Evolutionary conservation across 495 filamentous ascomycete species (phyloP).

Genomic region (Xylaria sp.): DNA sequence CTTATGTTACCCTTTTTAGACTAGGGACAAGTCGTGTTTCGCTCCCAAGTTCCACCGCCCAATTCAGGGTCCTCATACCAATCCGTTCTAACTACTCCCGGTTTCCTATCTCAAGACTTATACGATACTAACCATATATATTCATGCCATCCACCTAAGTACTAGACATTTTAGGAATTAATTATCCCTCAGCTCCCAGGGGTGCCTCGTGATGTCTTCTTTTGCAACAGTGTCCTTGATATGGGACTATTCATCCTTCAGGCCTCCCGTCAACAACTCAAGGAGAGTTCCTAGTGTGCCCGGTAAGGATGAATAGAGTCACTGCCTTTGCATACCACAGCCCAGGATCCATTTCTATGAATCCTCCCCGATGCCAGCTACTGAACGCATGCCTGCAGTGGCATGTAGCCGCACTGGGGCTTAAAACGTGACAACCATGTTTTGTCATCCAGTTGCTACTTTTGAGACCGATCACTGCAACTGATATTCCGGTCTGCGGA

Average conservation of each 20-base stretch:
- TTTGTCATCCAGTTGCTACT: slow-evolving; percentile 24
- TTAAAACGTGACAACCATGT: slow-evolving; percentile 21
- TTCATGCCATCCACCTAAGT: not conserved
- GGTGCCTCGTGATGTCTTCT: slow-evolving; percentile 20
- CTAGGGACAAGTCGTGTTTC: slow-evolving; percentile 14
- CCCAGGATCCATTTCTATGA: slow-evolving; percentile 19
- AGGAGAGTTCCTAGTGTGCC: slow-evolving; percentile 5
- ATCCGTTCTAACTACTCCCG: not conserved
- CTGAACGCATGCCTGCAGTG: slow-evolving; percentile 19
- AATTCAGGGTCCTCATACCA: slow-evolving; percentile 10
- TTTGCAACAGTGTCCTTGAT: slow-evolving; percentile 6
- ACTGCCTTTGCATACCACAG: slow-evolving; percentile 15
- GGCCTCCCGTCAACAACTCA: slow-evolving; percentile 13
- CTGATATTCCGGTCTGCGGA: slow-evolving; percentile 24
- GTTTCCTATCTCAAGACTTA: slow-evolving; percentile 5
- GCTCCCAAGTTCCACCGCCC: not conserved
- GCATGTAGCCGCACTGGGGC: slow-evolving; percentile 26
- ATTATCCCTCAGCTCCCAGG: slow-evolving; percentile 7
- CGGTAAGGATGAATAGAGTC: slow-evolving; percentile 14
- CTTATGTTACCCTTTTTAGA: slow-evolving; percentile 6
- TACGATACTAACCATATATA: slow-evolving; percentile 8
- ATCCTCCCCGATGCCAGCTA: slow-evolving; percentile 25
- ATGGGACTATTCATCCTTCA: slow-evolving; percentile 20
- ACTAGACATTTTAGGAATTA: slow-evolving; percentile 21
- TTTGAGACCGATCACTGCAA: slow-evolving; percentile 17